Base-by-base conservation (phyloP, 2,329 filamentous ascomycete genomes). In the Fusarium tjaetaba region DNA sequence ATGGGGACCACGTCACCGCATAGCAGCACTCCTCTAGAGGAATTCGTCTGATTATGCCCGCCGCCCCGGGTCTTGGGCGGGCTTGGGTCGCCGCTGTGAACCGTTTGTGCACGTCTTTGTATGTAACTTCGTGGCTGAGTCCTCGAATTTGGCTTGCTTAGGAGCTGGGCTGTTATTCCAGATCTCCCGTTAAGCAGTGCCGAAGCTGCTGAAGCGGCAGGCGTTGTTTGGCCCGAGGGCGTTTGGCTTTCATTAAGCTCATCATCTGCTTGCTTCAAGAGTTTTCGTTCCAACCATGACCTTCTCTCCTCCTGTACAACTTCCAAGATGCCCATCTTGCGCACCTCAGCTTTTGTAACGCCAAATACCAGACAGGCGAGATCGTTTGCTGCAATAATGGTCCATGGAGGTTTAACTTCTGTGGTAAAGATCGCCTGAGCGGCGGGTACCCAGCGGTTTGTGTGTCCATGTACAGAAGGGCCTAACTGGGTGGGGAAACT, bases 1-100 rank as follows among this genome's bases (percentile, higher is more conserved):
- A 99, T 99, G 0, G 96, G 96, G 24, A 99, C 94, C n/a, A 99
- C 96, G 81, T 99, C 96, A 48, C 96, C 96, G 76, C 96, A 99
- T 3, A 99, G 88, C 59, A 99, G 83, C 32, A 99, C 96, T 7
- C 96, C 96, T 76, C 95, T 89, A 30, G 94, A 97, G 73, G 94
- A 95, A 77, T 89, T 92, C 74, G 88, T 90, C 59, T 90, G 87
- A 77, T 95, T 93, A 75, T 95, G 88, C 76, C 86, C 82, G 36
- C 85, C 81, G 16, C 85, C 82, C 20, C 87, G 81, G 60, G 90
- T 85, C 80, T 91, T 90, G 46, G 87, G 84, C 9, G 87, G 86
- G 49, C 83, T 87, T 11, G 86, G 82, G 69, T 90, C 87, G 41
- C 88, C 88, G 65, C 86, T 88, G 76, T 90, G 88, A 4, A 90